Percentiles rank a stretch among this genome's conserved stretches.
Evolutionary conservation across 225 moss, liverwort and hornwort genomes (phyloP).

Genomic region (Rhytidiadelphus loreus): DNA sequence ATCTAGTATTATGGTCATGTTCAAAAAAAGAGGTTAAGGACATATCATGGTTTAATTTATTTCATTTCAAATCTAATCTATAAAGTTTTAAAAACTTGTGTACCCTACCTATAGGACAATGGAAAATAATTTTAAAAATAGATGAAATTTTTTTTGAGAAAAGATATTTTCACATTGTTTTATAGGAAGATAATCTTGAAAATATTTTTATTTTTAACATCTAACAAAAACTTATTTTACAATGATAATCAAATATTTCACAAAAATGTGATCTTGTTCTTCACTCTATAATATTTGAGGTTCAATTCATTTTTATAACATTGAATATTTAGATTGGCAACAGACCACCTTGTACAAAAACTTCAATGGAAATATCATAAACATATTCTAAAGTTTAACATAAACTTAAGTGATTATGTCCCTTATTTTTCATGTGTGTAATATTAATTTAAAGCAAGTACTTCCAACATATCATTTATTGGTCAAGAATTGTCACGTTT

Average conservation of each 20-base stretch:
- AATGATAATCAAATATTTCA: too few relatives aligned
- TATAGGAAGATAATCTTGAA: rapidly evolving
- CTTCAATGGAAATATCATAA: background rate
- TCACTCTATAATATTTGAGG: background rate
- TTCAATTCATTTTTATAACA: background rate
- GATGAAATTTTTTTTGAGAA: rapidly evolving
- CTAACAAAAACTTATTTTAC: too few relatives aligned
- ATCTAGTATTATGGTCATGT: background rate
- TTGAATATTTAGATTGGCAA: background rate
- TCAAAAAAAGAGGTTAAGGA: background rate
- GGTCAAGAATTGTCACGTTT: rapidly evolving
- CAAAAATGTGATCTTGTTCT: rapidly evolving
- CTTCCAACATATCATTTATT: background rate
- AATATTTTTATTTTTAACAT: background rate
- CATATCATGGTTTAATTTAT: background rate
- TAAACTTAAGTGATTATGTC: background rate
- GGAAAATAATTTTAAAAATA: background rate
- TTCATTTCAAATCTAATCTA: background rate
- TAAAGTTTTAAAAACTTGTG: rapidly evolving
- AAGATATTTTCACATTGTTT: background rate
- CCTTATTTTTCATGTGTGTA: too few relatives aligned
- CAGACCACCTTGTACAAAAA: too few relatives aligned
- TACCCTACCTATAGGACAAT: rapidly evolving
- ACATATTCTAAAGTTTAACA: rapidly evolving
- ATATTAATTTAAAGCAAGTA: background rate